These are phyloP conservation scores for Cyberlindnera euphorbiiphila DNA, from an alignment of 805 yeast species.

Conservation along the genomic window DNA sequence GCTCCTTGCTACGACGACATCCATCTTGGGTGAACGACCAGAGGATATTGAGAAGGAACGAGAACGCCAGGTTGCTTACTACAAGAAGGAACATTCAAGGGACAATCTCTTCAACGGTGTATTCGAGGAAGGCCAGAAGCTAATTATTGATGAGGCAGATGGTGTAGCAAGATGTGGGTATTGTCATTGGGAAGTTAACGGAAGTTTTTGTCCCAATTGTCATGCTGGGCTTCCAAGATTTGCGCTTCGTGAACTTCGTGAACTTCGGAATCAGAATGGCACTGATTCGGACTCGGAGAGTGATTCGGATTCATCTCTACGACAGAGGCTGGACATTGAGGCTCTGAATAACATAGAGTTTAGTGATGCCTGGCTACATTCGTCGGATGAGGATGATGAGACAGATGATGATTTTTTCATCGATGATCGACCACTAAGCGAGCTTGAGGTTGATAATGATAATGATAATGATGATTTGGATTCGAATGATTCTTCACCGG, in stretches of 20 bases:
- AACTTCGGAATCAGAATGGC: background rate
- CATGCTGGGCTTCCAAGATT: constrained; percentile 53
- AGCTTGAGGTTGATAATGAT: constrained; percentile 8
- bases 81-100: constrained; percentile 36
- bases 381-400: constrained; percentile 4
- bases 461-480: constrained; percentile 5
- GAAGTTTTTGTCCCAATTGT: constrained; percentile 64
- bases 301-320: background rate
- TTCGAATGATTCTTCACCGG: constrained; percentile 18
- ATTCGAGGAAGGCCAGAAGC: constrained; percentile 38
- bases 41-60: constrained; percentile 24
- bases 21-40: constrained; percentile 11
- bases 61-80: constrained; percentile 32
- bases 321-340: background rate
- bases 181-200: constrained; percentile 80
- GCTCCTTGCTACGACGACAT: constrained; percentile 33
- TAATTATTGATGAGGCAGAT: constrained; percentile 57
- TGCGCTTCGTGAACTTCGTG: background rate
- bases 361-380: too few relatives aligned
- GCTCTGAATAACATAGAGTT: too few relatives aligned
- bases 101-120: constrained; percentile 43
- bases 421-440: constrained; percentile 18
- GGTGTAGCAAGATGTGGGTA: constrained; percentile 72
- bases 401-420: constrained; percentile 17
- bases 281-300: constrained; percentile 1